phyloP scores from a whole-genome alignment of 495 filamentous ascomycete genomes.

The Podospora didyma region DNA sequence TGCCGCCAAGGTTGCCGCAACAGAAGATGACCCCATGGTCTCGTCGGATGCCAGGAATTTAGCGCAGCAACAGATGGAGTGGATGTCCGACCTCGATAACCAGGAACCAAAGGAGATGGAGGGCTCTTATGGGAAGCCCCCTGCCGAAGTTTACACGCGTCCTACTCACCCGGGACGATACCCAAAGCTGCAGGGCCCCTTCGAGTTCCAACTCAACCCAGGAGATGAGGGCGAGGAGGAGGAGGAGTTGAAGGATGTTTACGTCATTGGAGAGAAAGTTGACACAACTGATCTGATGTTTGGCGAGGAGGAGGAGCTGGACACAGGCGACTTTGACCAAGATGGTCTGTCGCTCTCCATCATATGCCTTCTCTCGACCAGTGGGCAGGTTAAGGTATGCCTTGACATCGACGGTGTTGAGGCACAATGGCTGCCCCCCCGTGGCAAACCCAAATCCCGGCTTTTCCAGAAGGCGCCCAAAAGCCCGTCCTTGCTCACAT shows the following conservation, averaged over 20 bases:
- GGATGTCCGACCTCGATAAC: constrained; percentile 76
- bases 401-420: constrained; percentile 76
- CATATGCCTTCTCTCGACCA: constrained; percentile 70
- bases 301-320: constrained; percentile 55
- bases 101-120: constrained; percentile 62
- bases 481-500: constrained; percentile 41
- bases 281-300: constrained; percentile 57
- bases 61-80: constrained; percentile 67
- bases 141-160: constrained; percentile 61
- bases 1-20: constrained; percentile 57
- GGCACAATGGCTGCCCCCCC: constrained; percentile 77
- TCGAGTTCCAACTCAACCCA: constrained; percentile 61
- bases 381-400: constrained; percentile 70
- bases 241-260: constrained; percentile 51
- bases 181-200: constrained; percentile 82
- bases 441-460: constrained; percentile 40
- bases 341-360: constrained; percentile 68
- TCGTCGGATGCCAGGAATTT: constrained; percentile 57
- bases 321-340: constrained; percentile 51
- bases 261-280: constrained; percentile 50
- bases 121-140: constrained; percentile 31
- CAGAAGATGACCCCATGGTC: constrained; percentile 53
- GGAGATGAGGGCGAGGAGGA: constrained; percentile 67
- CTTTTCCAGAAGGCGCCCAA: constrained; percentile 19
- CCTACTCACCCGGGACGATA: constrained; percentile 67